These are phyloP conservation scores for Neonectria ditissima DNA, from an alignment of 2,329 filamentous ascomycete species.

Conservation along the genomic window DNA sequence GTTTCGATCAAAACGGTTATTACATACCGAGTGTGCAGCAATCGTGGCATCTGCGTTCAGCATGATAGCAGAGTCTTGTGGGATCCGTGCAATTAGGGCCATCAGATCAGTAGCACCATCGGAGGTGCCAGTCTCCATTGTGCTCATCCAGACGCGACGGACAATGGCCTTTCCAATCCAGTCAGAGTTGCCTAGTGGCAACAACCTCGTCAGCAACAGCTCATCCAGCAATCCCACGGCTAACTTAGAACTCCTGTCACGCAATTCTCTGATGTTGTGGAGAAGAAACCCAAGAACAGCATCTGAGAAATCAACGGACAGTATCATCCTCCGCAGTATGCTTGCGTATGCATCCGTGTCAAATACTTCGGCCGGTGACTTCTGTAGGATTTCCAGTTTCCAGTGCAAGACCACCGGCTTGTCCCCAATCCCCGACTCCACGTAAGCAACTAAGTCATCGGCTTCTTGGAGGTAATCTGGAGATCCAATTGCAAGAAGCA, in stretches of 20 bases:
- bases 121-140: slow-evolving; percentile 55
- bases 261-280: slow-evolving; percentile 75
- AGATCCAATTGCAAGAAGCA: slow-evolving; percentile 61
- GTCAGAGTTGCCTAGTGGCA: slow-evolving; percentile 59
- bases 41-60: slow-evolving; percentile 72
- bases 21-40: slow-evolving; percentile 73
- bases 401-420: slow-evolving; percentile 75
- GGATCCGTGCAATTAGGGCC: slow-evolving; percentile 50
- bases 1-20: slow-evolving; percentile 9
- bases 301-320: slow-evolving; percentile 69
- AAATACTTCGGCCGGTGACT: slow-evolving; percentile 59
- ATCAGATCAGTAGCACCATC: slow-evolving; percentile 40
- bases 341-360: slow-evolving; percentile 61
- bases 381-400: slow-evolving; percentile 73
- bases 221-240: slow-evolving; percentile 69
- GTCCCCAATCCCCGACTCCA: slow-evolving; percentile 73
- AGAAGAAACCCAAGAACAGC: slow-evolving; percentile 74
- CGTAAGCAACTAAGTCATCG: slow-evolving; percentile 65
- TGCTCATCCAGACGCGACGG: slow-evolving; percentile 74
- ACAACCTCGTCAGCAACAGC: slow-evolving; percentile 70
- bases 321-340: slow-evolving; percentile 72
- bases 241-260: slow-evolving; percentile 62
- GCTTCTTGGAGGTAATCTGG: slow-evolving; percentile 63
- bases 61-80: slow-evolving; percentile 54
- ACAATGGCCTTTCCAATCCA: slow-evolving; percentile 80